Conservation (phyloP, 345 rosid species). For the Pistacia integerrima region DNA sequence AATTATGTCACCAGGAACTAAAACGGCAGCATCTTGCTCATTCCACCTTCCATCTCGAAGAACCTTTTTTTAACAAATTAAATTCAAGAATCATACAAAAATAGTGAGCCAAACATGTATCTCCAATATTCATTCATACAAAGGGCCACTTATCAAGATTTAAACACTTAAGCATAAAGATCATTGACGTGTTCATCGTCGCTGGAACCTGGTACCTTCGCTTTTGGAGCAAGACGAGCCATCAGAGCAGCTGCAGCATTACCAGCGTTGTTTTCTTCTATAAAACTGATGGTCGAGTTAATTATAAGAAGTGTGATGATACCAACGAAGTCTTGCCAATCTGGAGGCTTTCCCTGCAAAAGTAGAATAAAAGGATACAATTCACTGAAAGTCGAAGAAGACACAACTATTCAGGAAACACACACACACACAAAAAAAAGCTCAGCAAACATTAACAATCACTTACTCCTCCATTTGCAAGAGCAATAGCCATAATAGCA, state of each 20-base stretch:
- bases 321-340: slow-evolving; percentile 98
- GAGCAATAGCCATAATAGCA: slow-evolving; percentile 98
- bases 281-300: slow-evolving; percentile 96
- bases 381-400: background rate
- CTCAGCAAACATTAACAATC: slow-evolving; percentile 12
- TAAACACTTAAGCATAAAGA: background rate
- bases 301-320: slow-evolving; percentile 85
- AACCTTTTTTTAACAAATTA: slow-evolving; percentile 47
- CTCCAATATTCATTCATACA: background rate
- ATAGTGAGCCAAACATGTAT: background rate
- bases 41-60: slow-evolving; percentile 97
- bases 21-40: slow-evolving; percentile 85
- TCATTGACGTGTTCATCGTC: background rate
- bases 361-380: slow-evolving; percentile 10
- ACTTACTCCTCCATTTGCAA: slow-evolving; percentile 98
- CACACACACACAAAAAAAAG: background rate
- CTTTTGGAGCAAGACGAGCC: slow-evolving; percentile 97
- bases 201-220: slow-evolving; percentile 61
- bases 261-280: slow-evolving; percentile 97
- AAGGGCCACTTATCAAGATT: background rate
- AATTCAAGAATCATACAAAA: slow-evolving; percentile 1
- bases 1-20: slow-evolving; percentile 92
- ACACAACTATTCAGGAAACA: background rate
- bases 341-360: slow-evolving; percentile 90
- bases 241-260: slow-evolving; percentile 98